Percentiles rank a stretch among this genome's conserved stretches.
Evolutionary conservation across 1,139 yeast species (phyloP).

Genomic region (Diutina siamensis): DNA sequence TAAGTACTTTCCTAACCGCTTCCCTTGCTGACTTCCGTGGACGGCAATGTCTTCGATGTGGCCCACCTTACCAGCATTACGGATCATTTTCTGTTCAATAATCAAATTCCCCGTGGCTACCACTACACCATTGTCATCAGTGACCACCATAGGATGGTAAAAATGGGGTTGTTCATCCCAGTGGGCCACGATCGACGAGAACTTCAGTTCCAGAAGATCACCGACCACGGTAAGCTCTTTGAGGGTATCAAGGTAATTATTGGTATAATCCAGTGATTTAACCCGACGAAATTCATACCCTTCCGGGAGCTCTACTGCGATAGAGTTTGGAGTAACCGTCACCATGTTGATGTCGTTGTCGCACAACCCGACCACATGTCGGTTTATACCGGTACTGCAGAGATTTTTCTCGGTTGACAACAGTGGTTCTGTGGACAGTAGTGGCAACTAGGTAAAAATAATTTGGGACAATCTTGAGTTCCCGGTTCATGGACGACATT

Average conservation of each 20-base stretch:
- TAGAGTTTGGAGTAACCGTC: constrained; percentile 36
- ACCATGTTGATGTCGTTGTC: too few species aligned
- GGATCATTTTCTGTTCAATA: constrained; percentile 57
- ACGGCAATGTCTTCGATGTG: constrained; percentile 96
- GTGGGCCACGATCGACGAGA: constrained; percentile 28
- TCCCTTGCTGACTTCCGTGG: constrained; percentile 65
- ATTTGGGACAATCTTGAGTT: too few species aligned
- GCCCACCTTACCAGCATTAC: constrained; percentile 76
- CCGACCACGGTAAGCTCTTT: constrained; percentile 51
- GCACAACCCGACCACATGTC: too few species aligned
- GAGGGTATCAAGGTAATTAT: constrained; percentile 36
- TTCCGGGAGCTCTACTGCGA: background rate
- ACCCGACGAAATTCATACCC: constrained; percentile 45
- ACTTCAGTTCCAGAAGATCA: constrained; percentile 30
- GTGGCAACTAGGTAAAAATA: too few species aligned
- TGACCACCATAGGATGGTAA: constrained; percentile 53
- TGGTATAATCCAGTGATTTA: constrained; percentile 30
- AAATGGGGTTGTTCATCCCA: constrained; percentile 37
- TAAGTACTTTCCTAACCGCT: constrained; percentile 59
- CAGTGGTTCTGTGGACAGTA: too few species aligned
- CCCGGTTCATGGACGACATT: too few species aligned
- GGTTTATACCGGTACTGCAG: too few species aligned
- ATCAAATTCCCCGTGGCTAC: constrained; percentile 38
- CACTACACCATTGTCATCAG: constrained; percentile 33
- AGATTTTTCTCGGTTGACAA: too few species aligned